Conservation (phyloP, 108 stramenopile species). For the Cyclotella cryptica region DNA sequence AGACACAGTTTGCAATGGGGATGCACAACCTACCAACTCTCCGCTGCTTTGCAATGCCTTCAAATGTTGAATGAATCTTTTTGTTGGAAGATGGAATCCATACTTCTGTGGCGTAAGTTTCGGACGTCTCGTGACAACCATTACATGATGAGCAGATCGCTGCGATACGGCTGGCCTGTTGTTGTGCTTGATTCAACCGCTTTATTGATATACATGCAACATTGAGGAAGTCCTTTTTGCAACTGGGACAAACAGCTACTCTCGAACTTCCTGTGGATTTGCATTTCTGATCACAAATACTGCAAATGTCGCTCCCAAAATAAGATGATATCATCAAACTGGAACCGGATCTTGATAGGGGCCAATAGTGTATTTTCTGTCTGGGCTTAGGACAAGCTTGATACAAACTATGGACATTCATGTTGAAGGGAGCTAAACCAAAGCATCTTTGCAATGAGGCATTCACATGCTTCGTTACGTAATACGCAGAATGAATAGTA, state of each 20-base stretch:
- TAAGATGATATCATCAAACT: slow-evolving; percentile 77
- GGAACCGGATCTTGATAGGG: slow-evolving; percentile 67
- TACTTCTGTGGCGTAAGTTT: slow-evolving; percentile 64
- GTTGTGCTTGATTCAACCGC: slow-evolving; percentile 62
- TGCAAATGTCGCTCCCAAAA: slow-evolving; percentile 85
- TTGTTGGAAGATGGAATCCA: slow-evolving; percentile 8
- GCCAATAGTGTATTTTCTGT: slow-evolving; percentile 84
- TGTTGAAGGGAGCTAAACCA: slow-evolving; percentile 70
- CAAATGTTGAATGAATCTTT: slow-evolving; percentile 24
- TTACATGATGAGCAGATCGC: slow-evolving; percentile 75
- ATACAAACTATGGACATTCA: slow-evolving; percentile 80
- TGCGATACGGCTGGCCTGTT: slow-evolving; percentile 59
- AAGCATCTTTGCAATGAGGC: slow-evolving; percentile 86
- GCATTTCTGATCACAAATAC: slow-evolving; percentile 73
- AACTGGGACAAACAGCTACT: slow-evolving; percentile 72
- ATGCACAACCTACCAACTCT: slow-evolving; percentile 47
- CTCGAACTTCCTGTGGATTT: slow-evolving; percentile 70
- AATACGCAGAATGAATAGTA: slow-evolving; percentile 80
- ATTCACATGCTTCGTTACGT: slow-evolving; percentile 88
- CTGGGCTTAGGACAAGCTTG: slow-evolving; percentile 80
- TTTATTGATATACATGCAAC: slow-evolving; percentile 59
- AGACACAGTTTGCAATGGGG: slow-evolving; percentile 84
- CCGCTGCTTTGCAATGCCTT: slow-evolving; percentile 18
- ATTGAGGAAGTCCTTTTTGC: slow-evolving; percentile 53
- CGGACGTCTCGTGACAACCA: slow-evolving; percentile 70